phyloP scores from a whole-genome alignment of 768 basidiomycete genomes.

The Clathrus columnatus region DNA sequence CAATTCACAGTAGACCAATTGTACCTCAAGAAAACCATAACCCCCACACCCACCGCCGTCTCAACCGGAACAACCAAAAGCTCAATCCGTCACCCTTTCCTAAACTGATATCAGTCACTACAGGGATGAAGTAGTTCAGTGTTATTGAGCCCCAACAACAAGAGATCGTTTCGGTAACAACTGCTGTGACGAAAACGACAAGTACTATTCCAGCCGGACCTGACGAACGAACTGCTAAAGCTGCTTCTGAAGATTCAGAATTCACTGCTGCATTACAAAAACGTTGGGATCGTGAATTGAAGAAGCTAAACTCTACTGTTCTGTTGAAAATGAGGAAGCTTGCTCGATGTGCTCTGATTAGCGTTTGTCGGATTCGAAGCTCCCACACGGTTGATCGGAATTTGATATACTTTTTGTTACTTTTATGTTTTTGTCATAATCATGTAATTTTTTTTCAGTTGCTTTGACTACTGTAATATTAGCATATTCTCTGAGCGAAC shows the following conservation, averaged over 20 bases:
- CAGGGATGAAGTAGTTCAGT: slow-evolving; percentile 1
- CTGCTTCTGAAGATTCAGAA: slow-evolving; percentile 56
- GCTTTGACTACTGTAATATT: too few relatives aligned
- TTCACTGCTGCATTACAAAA: slow-evolving; percentile 71
- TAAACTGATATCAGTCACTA: slow-evolving; percentile 2
- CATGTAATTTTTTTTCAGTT: too few relatives aligned
- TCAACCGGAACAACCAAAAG: neutral
- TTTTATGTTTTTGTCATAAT: too few relatives aligned
- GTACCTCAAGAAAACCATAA: slow-evolving; percentile 21
- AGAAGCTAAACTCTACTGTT: slow-evolving; percentile 74
- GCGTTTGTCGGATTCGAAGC: too few relatives aligned
- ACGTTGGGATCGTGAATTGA: slow-evolving; percentile 62
- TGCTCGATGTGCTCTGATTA: slow-evolving; percentile 77
- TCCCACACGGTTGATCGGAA: too few relatives aligned
- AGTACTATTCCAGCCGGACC: slow-evolving; percentile 15
- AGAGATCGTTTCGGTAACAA: neutral
- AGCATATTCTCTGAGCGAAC: too few relatives aligned
- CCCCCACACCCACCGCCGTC: slow-evolving; percentile 4
- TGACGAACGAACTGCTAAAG: slow-evolving; percentile 41
- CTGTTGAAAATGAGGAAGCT: slow-evolving; percentile 88
- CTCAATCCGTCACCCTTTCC: neutral
- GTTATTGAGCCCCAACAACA: neutral
- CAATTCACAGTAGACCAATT: slow-evolving; percentile 38
- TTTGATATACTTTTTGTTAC: too few relatives aligned
- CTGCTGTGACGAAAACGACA: slow-evolving; percentile 4